Evolutionary conservation across 2,329 filamentous ascomycete genomes (phyloP), one percentile per base, ranked within the genome.

Genomic region (Diaporthe citri): DNA sequence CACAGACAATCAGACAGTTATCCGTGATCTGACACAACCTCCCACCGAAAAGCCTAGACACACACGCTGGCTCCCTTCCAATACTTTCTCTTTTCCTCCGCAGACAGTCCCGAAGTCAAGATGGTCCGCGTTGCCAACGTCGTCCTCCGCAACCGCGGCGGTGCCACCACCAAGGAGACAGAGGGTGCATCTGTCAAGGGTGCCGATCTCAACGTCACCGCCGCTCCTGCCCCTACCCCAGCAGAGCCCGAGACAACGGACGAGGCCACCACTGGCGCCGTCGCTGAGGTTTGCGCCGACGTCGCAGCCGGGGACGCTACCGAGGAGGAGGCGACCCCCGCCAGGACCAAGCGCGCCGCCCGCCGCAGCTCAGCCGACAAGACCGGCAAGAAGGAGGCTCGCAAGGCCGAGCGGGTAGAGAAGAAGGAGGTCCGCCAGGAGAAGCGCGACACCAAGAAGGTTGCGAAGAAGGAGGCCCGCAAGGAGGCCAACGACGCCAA

Each of bases 401-500:
- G 62, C 6, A 67, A 67, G 46, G 46, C 62, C 46, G 62, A 51
- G 62, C 62, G 62, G 20, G 62, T 67, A 5, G 62, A 67, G 2
- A 67, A 36, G 62, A 67, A 67, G 43, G 62, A 67, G 7, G 46
- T 25, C 31, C 46, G 62, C 22, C 62, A 51, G 13, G 62, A 67
- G 46, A 67, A 17, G 62, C 62, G 62, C 31, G 62, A 52, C 20
- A 67, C 43, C 62, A 67, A 67, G 43, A 67, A 67, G 62, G 28
- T 34, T 10, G 62, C 43, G 20, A 67, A 67, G 43, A 67, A 67
- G 62, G 62, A 67, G 25, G 62, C 62, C 22, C 62, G 62, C 31
- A 67, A 51, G 62, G 62, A 51, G 62, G 22, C 62, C 28, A 67
- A 67, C 46, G 62, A 51, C 62, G 62, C 46, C 46, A 67, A 51